Base-by-base conservation (phyloP, 305 asterid genomes). In the Nicotiana rustica region DNA sequence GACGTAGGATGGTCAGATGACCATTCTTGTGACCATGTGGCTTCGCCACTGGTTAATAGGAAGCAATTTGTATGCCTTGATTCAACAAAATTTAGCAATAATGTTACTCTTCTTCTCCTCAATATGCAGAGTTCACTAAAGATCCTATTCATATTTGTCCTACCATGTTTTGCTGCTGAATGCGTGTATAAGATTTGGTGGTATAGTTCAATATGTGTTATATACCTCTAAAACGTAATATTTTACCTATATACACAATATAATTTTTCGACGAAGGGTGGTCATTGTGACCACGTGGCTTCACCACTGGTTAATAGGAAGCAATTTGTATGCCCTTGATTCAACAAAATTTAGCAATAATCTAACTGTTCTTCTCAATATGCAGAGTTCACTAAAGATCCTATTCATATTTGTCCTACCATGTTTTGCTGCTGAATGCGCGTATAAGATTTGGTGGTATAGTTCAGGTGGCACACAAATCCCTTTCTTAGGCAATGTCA, bases 371-470 rank as follows among this genome's bases (percentile, higher is more conserved):
- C 21, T 59, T 81, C n/a, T 65, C 10, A 52, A 49, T 31, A 8
- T 85, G 94, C 96, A 95, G 99, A 90, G 95, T 73, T 95, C 98
- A 10, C 78, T 92, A 85, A 90, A 92, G 86, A 86, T 95, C 79
- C 79, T 95, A n/a, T 90, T 93, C 92, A 83, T 88, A 86, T 90
- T 95, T 76, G 97, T 94, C 56, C 84, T 92, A 7, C 99, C 99
- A 13, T 94, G 97, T 89, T 95, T 95, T 78, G 90, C 92, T 41
- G 96, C 90, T 61, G 96, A 94, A 87, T 59, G 89, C 65, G 92
- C 90, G 18, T 95, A 94, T 80, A 95, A 95, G 90, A 87, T 94
- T 66, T 94, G 98, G 99, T 94, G 99, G 99, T 94, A 88, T 52
- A 62, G 86, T 83, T 91, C 97, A 0, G 96, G 97, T 18, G 99